phyloP scores from a whole-genome alignment of 495 filamentous ascomycete species.

The Viridothelium virens region DNA sequence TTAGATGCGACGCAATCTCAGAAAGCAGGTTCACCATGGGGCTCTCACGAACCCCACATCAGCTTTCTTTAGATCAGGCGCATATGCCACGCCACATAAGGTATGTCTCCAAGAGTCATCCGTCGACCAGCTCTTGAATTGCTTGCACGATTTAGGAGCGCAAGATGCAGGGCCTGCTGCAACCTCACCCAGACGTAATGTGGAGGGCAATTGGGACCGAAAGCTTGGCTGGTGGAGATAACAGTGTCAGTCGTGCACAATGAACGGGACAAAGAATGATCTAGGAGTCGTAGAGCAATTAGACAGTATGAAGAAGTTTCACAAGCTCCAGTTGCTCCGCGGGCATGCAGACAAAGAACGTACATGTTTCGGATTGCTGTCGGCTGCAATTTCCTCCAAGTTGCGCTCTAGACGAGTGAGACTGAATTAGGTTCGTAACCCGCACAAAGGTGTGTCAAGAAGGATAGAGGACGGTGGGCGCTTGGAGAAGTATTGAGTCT shows the following conservation, averaged over 20 bases:
- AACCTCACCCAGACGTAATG: not conserved
- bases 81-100: not conserved
- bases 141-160: not conserved
- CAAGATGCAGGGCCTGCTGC: not conserved
- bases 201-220: not conserved
- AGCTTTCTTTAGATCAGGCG: not conserved
- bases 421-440: not conserved
- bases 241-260: conserved; percentile 7
- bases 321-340: not conserved
- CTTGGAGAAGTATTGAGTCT: no score
- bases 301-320: not conserved
- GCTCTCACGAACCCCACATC: not conserved
- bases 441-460: not conserved
- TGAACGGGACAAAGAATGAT: not conserved
- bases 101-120: not conserved
- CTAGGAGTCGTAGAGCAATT: not conserved
- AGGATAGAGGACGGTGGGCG: not conserved
- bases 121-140: not conserved
- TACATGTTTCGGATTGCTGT: conserved; percentile 7
- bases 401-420: not conserved
- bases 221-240: conserved; percentile 1
- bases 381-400: not conserved
- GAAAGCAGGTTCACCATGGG: not conserved
- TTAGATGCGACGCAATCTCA: not conserved
- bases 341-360: conserved; percentile 7